Percentiles rank a stretch among this genome's conserved stretches.
These are phyloP conservation scores for Caryopteris hybrid DNA, from an alignment of 305 asterid species.

Conservation along the genomic window DNA sequence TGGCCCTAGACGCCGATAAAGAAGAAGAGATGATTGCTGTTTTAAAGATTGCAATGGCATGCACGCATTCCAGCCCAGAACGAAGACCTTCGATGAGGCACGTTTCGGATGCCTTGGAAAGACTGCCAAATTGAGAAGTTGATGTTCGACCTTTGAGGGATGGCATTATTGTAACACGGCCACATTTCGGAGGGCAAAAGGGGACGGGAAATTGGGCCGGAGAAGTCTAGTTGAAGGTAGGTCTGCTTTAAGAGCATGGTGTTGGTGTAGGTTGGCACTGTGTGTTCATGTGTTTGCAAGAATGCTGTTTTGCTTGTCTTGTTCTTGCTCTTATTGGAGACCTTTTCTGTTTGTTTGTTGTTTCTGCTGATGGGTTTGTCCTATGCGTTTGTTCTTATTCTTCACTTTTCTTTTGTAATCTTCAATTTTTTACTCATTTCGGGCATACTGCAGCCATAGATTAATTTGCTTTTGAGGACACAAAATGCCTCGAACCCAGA, in stretches of 20 bases:
- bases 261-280: slow-evolving; percentile 5
- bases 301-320: slow-evolving; percentile 28
- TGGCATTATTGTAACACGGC: neutral
- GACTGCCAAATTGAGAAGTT: slow-evolving; percentile 2
- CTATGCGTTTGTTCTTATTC: slow-evolving; percentile 10
- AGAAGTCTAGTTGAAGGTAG: slow-evolving; percentile 14
- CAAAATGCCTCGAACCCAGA: too few species aligned
- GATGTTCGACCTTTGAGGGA: neutral
- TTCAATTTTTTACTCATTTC: too few species aligned
- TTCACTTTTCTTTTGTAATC: neutral
- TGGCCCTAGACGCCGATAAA: slow-evolving; percentile 55
- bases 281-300: slow-evolving; percentile 18
- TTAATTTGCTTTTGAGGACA: too few species aligned
- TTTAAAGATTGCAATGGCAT: slow-evolving; percentile 79
- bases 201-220: neutral
- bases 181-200: neutral
- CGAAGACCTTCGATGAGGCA: slow-evolving; percentile 80
- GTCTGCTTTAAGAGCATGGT: slow-evolving; percentile 28
- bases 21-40: slow-evolving; percentile 85
- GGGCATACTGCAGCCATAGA: too few species aligned
- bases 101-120: slow-evolving; percentile 59
- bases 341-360: slow-evolving; percentile 25
- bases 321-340: slow-evolving; percentile 32
- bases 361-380: slow-evolving; percentile 16
- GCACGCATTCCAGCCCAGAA: slow-evolving; percentile 63